Conservation (phyloP, 2,329 filamentous ascomycete species). For the Dactylellina haptotyla region DNA sequence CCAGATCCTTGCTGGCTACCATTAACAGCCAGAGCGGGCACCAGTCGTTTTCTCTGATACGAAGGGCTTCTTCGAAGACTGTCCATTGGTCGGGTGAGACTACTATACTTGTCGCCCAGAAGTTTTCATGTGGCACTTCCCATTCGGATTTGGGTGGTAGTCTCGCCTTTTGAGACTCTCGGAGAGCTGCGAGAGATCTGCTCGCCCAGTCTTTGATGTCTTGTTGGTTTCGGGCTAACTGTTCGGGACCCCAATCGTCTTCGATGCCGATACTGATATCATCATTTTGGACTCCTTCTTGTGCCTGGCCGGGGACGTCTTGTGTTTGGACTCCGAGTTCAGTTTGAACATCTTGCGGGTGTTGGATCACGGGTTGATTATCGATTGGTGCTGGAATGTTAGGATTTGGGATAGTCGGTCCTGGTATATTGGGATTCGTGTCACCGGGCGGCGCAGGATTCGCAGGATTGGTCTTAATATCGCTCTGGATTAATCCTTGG, state of each 20-base stretch:
- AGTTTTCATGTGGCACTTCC: not conserved
- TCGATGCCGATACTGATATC: not conserved
- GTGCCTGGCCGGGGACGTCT: not conserved
- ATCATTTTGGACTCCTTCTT: not conserved
- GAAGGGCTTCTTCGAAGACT: conserved; percentile 3
- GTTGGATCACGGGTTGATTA: too few relatives aligned
- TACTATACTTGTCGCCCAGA: not conserved
- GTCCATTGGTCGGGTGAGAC: conserved; percentile 2
- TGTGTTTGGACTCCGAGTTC: not conserved
- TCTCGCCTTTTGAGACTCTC: not conserved
- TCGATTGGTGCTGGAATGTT: not conserved
- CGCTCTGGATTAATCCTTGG: not conserved
- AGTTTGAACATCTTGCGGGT: too few relatives aligned
- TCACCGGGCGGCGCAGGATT: too few relatives aligned
- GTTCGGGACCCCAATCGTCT: not conserved
- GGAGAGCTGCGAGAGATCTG: not conserved
- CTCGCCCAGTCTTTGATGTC: conserved; percentile 3
- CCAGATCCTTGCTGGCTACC: not conserved
- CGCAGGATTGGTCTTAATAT: too few relatives aligned
- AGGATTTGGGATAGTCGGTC: not conserved
- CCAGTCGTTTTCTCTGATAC: not conserved
- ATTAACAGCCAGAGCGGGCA: not conserved
- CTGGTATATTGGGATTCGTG: too few relatives aligned
- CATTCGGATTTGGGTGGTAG: not conserved
- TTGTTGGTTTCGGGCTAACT: conserved; percentile 7